Evolutionary conservation across 495 filamentous ascomycete species (phyloP).

Genomic region (Hypoxylon trugodes): DNA sequence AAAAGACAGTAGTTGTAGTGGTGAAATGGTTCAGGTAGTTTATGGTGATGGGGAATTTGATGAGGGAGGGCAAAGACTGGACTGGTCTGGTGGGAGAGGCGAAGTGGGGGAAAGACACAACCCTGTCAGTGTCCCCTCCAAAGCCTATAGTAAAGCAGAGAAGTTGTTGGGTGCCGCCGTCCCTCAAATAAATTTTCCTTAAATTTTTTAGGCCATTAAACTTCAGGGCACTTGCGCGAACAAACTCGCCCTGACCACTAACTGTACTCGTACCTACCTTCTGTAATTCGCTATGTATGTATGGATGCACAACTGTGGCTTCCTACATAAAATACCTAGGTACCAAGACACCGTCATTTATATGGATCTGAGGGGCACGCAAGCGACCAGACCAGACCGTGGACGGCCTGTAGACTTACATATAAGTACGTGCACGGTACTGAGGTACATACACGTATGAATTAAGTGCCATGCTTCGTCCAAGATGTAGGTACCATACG

Average conservation of each 20-base stretch:
- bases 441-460: neutral
- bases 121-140: constrained; percentile 36
- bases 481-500: constrained; percentile 10
- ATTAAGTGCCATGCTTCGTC: constrained; percentile 10
- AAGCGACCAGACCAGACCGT: constrained; percentile 1
- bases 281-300: neutral
- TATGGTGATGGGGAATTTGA: constrained; percentile 37
- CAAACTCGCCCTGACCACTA: neutral
- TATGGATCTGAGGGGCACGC: neutral
- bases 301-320: neutral
- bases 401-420: constrained; percentile 1
- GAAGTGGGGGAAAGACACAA: constrained; percentile 43
- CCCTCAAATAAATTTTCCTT: constrained; percentile 35
- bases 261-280: neutral
- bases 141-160: constrained; percentile 19
- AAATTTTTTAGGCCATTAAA: constrained; percentile 19
- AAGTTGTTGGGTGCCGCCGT: constrained; percentile 37
- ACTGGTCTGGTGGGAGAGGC: constrained; percentile 42
- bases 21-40: constrained; percentile 35
- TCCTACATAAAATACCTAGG: constrained; percentile 9
- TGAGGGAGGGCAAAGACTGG: constrained; percentile 40
- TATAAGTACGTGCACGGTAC: constrained; percentile 2
- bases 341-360: neutral
- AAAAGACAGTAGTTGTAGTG: constrained; percentile 32
- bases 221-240: constrained; percentile 22